Evolutionary conservation across 202 grass and related monocot genomes (phyloP).

Genomic region (Zoysia matrella): DNA sequence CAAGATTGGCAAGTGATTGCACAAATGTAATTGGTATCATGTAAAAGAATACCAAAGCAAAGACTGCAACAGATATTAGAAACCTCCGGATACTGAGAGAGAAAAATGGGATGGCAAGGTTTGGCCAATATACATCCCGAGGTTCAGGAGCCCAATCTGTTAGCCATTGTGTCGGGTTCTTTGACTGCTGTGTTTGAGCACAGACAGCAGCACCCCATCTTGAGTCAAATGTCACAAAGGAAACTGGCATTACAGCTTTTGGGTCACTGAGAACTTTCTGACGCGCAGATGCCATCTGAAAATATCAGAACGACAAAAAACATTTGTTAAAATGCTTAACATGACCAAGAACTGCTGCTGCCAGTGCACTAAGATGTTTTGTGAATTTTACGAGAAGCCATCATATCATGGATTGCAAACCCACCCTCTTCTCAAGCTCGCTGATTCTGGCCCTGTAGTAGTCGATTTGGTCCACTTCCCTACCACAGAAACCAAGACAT

Average conservation of each 20-base stretch:
- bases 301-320: conserved; percentile 37
- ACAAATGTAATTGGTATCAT: conserved; percentile 98
- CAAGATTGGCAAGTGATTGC: conserved; percentile 98
- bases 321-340: background rate
- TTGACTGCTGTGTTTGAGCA: conserved; percentile 95
- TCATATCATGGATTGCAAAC: conserved; percentile 1
- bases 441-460: conserved; percentile 77
- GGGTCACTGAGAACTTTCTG: conserved; percentile 83
- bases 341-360: background rate
- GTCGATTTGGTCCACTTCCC: conserved; percentile 82
- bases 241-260: conserved; percentile 91
- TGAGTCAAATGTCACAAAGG: conserved; percentile 95
- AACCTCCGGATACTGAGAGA: conserved; percentile 87
- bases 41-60: conserved; percentile 95
- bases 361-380: conserved; percentile 8
- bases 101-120: conserved; percentile 96
- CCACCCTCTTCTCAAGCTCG: conserved; percentile 78
- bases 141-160: conserved; percentile 97
- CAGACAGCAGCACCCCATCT: conserved; percentile 97
- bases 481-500: conserved; percentile 84
- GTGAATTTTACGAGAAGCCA: background rate
- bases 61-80: conserved; percentile 78
- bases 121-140: conserved; percentile 92
- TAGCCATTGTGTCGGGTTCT: conserved; percentile 88
- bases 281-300: conserved; percentile 77